Evolutionary conservation across 179 eudicot species (phyloP).

Genomic region (Actinidia polygama): DNA sequence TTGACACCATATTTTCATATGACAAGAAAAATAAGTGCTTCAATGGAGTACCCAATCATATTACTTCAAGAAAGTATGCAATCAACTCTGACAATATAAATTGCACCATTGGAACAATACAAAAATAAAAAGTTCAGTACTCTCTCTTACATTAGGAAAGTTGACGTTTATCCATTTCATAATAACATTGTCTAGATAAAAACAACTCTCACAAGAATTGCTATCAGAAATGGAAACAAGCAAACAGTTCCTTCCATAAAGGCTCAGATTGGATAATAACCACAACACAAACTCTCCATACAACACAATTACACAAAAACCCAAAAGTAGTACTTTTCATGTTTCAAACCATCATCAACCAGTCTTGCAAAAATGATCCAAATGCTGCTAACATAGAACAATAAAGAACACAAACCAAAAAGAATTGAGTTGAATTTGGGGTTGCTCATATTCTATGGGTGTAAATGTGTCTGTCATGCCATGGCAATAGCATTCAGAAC

Average conservation of each 20-base stretch:
- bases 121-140: not conserved
- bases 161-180: not conserved
- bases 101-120: not conserved
- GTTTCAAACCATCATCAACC: not conserved
- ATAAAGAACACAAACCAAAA: not conserved
- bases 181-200: not conserved
- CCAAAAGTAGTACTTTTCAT: not conserved
- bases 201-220: not conserved
- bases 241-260: not conserved
- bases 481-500: constrained; percentile 64
- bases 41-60: not conserved
- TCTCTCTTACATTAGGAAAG: not conserved
- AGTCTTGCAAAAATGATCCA: not conserved
- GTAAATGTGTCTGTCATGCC: constrained; percentile 74
- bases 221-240: not conserved
- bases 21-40: not conserved
- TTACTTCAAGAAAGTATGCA: not conserved
- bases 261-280: not conserved
- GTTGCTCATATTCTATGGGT: constrained; percentile 89
- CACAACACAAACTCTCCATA: not conserved
- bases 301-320: not conserved
- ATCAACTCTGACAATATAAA: not conserved
- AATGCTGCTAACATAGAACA: not conserved
- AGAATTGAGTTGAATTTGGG: constrained; percentile 5
- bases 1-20: too few species aligned